Evolutionary conservation across 2,329 filamentous ascomycete species (phyloP).

Genomic region (Lecanoromycetidae sp.): DNA sequence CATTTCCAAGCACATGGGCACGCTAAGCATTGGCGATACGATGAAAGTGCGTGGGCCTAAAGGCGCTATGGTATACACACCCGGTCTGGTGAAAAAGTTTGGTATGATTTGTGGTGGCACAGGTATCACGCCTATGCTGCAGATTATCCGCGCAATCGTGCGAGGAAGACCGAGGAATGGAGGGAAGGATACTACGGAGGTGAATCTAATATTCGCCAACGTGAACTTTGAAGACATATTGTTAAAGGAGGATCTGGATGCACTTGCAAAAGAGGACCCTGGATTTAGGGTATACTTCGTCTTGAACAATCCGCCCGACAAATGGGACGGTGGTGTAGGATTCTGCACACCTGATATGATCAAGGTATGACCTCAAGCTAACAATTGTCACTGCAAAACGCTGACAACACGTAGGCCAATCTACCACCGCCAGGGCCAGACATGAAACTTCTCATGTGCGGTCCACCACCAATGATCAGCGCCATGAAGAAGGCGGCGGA

Average conservation of each 20-base stretch:
- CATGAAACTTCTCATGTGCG: constrained; percentile 88
- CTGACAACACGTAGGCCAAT: constrained; percentile 25
- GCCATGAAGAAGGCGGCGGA: constrained; percentile 95
- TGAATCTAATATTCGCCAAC: constrained; percentile 95
- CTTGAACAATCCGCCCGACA: constrained; percentile 85
- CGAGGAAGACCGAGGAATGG: constrained; percentile 54
- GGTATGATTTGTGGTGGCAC: constrained; percentile 98
- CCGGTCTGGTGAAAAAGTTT: constrained; percentile 92
- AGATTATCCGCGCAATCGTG: constrained; percentile 83
- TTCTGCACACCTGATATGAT: constrained; percentile 97
- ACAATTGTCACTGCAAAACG: not conserved
- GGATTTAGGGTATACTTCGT: constrained; percentile 88
- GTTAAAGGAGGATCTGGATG: constrained; percentile 80
- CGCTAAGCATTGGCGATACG: constrained; percentile 66
- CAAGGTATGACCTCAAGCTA: constrained; percentile 41
- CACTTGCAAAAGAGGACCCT: constrained; percentile 61
- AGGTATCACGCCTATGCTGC: constrained; percentile 96
- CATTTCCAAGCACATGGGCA: constrained; percentile 86
- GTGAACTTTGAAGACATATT: constrained; percentile 88
- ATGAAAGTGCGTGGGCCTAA: constrained; percentile 92
- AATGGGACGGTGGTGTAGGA: constrained; percentile 83
- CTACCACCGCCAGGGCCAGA: constrained; percentile 73
- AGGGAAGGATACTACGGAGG: constrained; percentile 70
- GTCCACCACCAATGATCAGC: constrained; percentile 90
- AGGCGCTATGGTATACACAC: constrained; percentile 93